Evolutionary conservation across 345 rosid genomes (phyloP), one percentile per base, ranked within the genome.

Genomic region (Ceriops tagal): DNA sequence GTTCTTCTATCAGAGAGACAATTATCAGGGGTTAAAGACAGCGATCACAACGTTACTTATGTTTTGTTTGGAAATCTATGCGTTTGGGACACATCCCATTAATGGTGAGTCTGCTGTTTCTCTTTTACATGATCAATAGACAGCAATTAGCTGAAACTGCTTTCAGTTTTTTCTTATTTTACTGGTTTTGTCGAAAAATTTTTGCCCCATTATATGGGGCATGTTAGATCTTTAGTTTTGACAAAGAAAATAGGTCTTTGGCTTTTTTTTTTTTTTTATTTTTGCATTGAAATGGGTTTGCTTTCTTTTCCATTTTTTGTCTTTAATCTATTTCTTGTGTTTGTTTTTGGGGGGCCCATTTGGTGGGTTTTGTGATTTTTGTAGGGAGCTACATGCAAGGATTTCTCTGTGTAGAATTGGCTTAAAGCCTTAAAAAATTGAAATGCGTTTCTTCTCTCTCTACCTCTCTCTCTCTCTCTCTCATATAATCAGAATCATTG

Each of bases 51-150:
- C 22, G 53, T 70, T 59, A 49, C 58, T 64, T 57, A 51, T 70
- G 58, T 53, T 75, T 71, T 49, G 51, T 68, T 47, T 26, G n/a
- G 37, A 26, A 22, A 57, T 67, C 72, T 22, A 70, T 64, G 73
- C 69, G 65, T 66, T 58, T 71, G 37, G 31, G 59, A 24, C 43
- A 3, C 46, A 39, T 67, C 63, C 37, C 62, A 67, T 60, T 56
- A 57, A 61, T 32, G 57, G 85, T 73, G 65, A 78, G 80, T 73
- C 26, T 4, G 53, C 66, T 61, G 62, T 28, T 68, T 58, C 58
- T 61, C 20, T 9, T 2, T 66, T 46, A 35, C 62, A 35, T 37
- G 22, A 6, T 43, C 57, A 60, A 52, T 55, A 19, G 49, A 43
- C 49, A 43, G 5, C 19, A 43, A 43, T 43, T 43, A 15, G 16